Conservation (phyloP, 345 rosid genomes). For the Eutrema heterophyllum region DNA sequence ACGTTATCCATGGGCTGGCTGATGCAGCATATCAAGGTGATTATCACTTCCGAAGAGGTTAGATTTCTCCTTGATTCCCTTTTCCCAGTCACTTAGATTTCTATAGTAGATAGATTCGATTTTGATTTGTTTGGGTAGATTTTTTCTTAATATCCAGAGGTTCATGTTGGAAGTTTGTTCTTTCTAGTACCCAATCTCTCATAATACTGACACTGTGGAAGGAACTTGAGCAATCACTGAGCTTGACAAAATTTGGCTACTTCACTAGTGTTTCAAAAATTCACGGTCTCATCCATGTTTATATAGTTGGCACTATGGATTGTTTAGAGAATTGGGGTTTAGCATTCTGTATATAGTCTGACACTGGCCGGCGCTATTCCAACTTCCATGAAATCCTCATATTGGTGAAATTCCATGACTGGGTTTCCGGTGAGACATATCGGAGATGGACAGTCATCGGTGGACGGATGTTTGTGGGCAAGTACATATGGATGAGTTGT, state of each 20-base stretch:
- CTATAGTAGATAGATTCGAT: neutral
- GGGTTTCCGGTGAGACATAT: too few species aligned
- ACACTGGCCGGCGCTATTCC: too few species aligned
- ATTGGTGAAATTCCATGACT: too few species aligned
- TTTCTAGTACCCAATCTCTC: too few species aligned
- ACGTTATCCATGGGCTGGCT: too few species aligned
- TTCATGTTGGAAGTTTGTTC: neutral
- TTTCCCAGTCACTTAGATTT: neutral
- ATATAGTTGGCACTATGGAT: neutral
- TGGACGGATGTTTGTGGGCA: too few species aligned
- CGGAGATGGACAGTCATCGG: too few species aligned
- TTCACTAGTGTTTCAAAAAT: neutral
- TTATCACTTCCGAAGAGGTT: slow-evolving; percentile 92
- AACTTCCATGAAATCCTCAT: too few species aligned
- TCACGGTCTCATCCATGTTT: too few species aligned
- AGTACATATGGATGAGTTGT: too few species aligned
- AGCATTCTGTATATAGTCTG: neutral
- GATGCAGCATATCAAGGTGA: slow-evolving; percentile 91
- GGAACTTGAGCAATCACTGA: neutral
- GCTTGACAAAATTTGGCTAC: neutral
- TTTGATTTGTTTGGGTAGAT: neutral
- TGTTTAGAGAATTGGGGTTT: neutral
- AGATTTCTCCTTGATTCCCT: slow-evolving; percentile 24
- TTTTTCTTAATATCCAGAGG: neutral
- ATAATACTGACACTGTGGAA: neutral